These are phyloP conservation scores for Mycena citricolor DNA, from an alignment of 1,284 basidiomycete species.

Conservation along the genomic window DNA sequence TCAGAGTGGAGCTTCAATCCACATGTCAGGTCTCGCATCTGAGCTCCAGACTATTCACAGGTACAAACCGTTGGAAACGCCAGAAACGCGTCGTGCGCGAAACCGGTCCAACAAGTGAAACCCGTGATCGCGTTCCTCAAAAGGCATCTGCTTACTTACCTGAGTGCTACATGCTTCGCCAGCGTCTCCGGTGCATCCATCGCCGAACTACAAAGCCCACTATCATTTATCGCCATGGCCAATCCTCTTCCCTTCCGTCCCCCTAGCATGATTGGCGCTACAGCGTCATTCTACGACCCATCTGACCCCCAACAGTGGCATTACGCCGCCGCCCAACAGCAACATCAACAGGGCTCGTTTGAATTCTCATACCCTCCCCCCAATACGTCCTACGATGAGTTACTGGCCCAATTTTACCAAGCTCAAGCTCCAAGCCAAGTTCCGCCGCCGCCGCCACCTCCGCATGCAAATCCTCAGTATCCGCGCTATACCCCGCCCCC, in stretches of 20 bases:
- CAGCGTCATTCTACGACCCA: constrained; percentile 21
- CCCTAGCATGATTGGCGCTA: constrained; percentile 14
- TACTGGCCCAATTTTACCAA: constrained; percentile 16
- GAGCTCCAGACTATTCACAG: too few relatives aligned
- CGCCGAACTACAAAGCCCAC: constrained; percentile 2
- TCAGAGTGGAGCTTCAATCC: too few relatives aligned
- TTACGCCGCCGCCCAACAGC: constrained; percentile 4
- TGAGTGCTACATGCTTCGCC: too few relatives aligned
- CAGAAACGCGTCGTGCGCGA: too few relatives aligned
- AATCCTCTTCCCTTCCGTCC: neutral
- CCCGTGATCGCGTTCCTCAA: too few relatives aligned
- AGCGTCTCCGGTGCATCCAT: neutral
- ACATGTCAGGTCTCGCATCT: too few relatives aligned
- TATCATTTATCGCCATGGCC: neutral
- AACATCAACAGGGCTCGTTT: constrained; percentile 10
- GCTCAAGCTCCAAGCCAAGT: neutral
- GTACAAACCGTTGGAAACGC: too few relatives aligned
- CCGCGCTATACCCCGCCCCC: too few relatives aligned
- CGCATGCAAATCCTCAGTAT: too few relatives aligned
- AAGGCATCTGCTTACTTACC: too few relatives aligned
- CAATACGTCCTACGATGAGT: constrained; percentile 15
- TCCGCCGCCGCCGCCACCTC: too few relatives aligned
- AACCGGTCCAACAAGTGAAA: too few relatives aligned
- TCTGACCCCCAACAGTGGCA: constrained; percentile 7
- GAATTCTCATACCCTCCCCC: constrained; percentile 18